Percentiles rank a stretch among this genome's conserved stretches.
phyloP scores from a whole-genome alignment of 164 flowering plant species.

The Vitis rotundifolia region DNA sequence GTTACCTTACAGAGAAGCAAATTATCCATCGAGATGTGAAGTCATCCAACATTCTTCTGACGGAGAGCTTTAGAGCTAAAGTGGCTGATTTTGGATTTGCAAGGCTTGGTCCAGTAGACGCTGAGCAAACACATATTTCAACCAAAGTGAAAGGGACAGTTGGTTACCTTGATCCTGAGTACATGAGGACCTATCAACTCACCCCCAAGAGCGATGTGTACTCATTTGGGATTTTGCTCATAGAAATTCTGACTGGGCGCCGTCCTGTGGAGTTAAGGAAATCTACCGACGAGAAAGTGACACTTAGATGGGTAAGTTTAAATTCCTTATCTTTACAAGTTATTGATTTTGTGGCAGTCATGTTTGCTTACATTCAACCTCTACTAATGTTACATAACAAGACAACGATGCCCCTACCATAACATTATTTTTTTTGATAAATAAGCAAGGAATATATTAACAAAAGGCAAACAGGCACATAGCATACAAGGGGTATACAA shows the following conservation, averaged over 20 bases:
- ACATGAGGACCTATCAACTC: constrained; percentile 84
- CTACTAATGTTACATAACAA: too few relatives aligned
- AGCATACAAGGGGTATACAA: too few relatives aligned
- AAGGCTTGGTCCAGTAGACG: constrained; percentile 66
- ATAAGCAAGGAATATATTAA: too few relatives aligned
- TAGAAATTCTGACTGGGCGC: constrained; percentile 87
- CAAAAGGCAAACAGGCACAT: too few relatives aligned
- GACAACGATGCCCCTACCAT: too few relatives aligned
- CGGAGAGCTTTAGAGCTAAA: constrained; percentile 82
- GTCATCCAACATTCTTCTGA: constrained; percentile 92
- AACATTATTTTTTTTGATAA: too few relatives aligned
- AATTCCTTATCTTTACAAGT: constrained; percentile 1
- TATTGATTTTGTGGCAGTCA: neutral
- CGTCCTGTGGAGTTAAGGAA: constrained; percentile 81
- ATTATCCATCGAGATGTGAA: constrained; percentile 96
- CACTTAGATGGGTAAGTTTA: constrained; percentile 81
- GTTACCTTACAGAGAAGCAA: constrained; percentile 64
- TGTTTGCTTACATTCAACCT: neutral
- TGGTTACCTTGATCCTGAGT: constrained; percentile 97
- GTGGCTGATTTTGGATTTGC: constrained; percentile 99
- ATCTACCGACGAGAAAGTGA: constrained; percentile 65
- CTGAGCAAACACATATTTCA: constrained; percentile 72
- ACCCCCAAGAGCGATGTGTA: constrained; percentile 92
- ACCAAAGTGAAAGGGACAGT: constrained; percentile 95
- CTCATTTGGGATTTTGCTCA: constrained; percentile 83